phyloP scores from a whole-genome alignment of 495 filamentous ascomycete genomes.

The Thermothielavioides terrestris region DNA sequence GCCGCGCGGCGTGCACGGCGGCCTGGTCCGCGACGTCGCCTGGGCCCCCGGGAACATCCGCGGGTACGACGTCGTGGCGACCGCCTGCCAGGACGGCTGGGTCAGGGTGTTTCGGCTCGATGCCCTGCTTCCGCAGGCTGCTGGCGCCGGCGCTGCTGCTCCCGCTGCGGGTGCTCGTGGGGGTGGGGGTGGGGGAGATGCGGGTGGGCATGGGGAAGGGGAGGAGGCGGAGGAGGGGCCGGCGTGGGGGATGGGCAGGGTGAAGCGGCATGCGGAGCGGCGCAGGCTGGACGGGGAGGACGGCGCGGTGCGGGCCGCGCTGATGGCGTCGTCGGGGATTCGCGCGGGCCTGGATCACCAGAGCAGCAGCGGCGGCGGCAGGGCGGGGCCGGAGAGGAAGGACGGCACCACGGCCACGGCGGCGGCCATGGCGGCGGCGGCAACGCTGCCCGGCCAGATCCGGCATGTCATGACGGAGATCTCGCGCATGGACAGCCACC shows the following conservation, averaged over 20 bases:
- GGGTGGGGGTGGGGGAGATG: background rate
- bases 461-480: constrained; percentile 40
- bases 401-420: too few species aligned
- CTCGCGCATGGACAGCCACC: constrained; percentile 45
- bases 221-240: constrained; percentile 25
- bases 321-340: constrained; percentile 35
- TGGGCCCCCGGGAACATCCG: constrained; percentile 86
- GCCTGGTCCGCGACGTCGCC: constrained; percentile 79
- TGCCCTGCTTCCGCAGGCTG: too few species aligned
- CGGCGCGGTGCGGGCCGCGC: constrained; percentile 11
- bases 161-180: too few species aligned
- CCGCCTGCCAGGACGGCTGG: constrained; percentile 82
- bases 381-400: constrained; percentile 27
- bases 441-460: constrained; percentile 40
- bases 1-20: constrained; percentile 46
- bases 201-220: constrained; percentile 17
- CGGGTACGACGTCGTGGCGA: constrained; percentile 83
- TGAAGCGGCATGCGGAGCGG: constrained; percentile 12
- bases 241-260: constrained; percentile 11
- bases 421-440: too few species aligned
- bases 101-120: constrained; percentile 73
- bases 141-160: too few species aligned
- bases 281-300: background rate
- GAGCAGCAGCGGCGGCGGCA: constrained; percentile 31
- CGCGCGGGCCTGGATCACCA: constrained; percentile 53